Evolutionary conservation across 106 monocot genomes (phyloP), one percentile per base, ranked within the genome.

Genomic region (Acorus gramineus): DNA sequence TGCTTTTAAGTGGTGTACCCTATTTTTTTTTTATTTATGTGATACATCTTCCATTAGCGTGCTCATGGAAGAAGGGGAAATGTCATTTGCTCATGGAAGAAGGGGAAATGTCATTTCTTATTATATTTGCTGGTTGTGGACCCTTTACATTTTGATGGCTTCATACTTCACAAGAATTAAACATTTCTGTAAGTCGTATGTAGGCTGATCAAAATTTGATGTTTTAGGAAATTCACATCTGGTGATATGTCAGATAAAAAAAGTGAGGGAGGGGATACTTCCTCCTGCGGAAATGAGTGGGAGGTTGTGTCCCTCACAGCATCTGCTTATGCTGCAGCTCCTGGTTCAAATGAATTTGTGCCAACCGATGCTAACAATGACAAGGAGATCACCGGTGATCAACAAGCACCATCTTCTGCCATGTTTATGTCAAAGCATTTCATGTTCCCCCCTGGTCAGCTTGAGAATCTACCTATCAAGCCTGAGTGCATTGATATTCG

Each of bases 301-400:
- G 63, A 73, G 14, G 72, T 73, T 10, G 72, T 73, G 2, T 65
- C 72, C 49, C 72, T 73, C 42, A 65, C 50, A 28, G 72, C 63
- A 5, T 73, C 72, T 65, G 57, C 72, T 14, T 73, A 73, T 73
- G 65, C 57, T 55, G 56, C 72, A 44, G 65, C 64, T 6, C 50
- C 64, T 48, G 65, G 57, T 50, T 44, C 72, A 46, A 11, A 56
- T n/a, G 7, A 6, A 1, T 3, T 4, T 50, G 49, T 5, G 3
- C 14, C 43, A 10, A 44, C 61, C 44, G 53, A 59, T 13, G 53
- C 28, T 28, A 28, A 28, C 28, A 28, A 28, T 28, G 28, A 28
- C 28, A 28, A 28, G 28, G 28, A 28, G 28, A 0, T 28, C 28
- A 28, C 28, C 28, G 28, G 28, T 28, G 28, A 28, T 28, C 28